phyloP scores from a whole-genome alignment of 2,329 filamentous ascomycete species.

The Colletotrichum sublineola region DNA sequence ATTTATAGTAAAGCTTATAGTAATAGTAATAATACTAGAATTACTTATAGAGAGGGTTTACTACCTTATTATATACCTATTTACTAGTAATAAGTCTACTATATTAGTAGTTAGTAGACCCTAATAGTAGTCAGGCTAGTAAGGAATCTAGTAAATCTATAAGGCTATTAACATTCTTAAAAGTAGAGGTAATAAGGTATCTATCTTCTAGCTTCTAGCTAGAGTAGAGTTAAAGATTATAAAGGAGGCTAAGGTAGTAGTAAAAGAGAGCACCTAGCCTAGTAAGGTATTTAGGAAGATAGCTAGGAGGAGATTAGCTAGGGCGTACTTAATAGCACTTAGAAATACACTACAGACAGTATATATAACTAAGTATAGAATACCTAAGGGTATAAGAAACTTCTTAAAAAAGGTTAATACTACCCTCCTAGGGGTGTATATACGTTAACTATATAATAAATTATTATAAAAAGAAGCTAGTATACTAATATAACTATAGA shows the following conservation, averaged over 20 bases:
- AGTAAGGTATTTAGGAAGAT: background rate
- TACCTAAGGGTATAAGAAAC: too few species aligned
- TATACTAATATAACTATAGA: conserved; percentile 44
- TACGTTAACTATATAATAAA: conserved; percentile 42
- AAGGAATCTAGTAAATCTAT: background rate
- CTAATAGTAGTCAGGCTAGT: background rate
- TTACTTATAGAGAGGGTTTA: background rate
- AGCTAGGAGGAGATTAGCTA: conserved; percentile 1
- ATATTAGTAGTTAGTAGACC: background rate
- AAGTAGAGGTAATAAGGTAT: conserved; percentile 1
- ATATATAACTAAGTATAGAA: background rate
- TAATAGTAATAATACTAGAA: background rate
- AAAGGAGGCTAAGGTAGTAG: background rate
- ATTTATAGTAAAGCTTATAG: background rate
- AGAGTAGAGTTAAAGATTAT: background rate
- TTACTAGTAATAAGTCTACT: background rate
- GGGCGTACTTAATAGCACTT: conserved; percentile 2
- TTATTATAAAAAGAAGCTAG: conserved; percentile 43
- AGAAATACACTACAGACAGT: background rate
- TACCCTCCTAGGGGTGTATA: conserved; percentile 40
- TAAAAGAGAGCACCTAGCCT: conserved; percentile 7
- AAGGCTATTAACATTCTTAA: background rate
- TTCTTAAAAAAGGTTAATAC: background rate
- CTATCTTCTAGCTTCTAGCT: conserved; percentile 10
- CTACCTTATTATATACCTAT: background rate